Evolutionary conservation across 2,329 filamentous ascomycete genomes (phyloP).

Genomic region (Talaromyces sp.): DNA sequence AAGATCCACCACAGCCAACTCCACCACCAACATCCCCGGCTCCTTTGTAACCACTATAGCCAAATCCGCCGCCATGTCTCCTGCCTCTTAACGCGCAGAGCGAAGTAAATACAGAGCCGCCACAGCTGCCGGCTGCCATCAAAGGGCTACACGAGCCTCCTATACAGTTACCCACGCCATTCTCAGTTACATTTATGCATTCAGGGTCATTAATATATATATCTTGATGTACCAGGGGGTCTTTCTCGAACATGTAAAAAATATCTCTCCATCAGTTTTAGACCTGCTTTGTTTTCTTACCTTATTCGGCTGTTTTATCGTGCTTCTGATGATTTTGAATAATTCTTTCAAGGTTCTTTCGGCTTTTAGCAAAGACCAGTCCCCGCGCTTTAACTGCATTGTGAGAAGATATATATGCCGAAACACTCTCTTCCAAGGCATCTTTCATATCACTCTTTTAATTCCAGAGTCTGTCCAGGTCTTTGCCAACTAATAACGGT

Average conservation of each 20-base stretch:
- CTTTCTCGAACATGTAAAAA: conserved; percentile 6
- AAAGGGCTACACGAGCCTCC: conserved; percentile 4
- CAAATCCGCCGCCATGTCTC: conserved; percentile 10
- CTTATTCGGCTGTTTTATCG: background rate
- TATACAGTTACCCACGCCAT: conserved; percentile 12
- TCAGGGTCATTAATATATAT: conserved; percentile 4
- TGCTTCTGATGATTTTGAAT: background rate
- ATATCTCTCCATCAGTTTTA: background rate
- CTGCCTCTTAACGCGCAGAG: background rate
- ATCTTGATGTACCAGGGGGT: background rate
- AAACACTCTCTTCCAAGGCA: background rate
- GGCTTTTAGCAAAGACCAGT: background rate
- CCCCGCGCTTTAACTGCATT: conserved; percentile 48
- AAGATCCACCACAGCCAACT: conserved; percentile 16
- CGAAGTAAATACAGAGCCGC: conserved; percentile 8
- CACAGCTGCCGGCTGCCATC: conserved; percentile 11
- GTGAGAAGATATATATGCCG: conserved; percentile 13
- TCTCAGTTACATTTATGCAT: background rate
- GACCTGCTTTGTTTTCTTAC: background rate
- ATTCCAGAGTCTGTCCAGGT: background rate
- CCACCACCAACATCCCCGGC: background rate
- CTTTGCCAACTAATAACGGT: background rate
- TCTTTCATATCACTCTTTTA: background rate
- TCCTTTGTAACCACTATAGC: background rate
- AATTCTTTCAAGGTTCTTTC: conserved; percentile 4